phyloP scores from a whole-genome alignment of 805 yeast genomes.

The Ogataea salicorniae region DNA sequence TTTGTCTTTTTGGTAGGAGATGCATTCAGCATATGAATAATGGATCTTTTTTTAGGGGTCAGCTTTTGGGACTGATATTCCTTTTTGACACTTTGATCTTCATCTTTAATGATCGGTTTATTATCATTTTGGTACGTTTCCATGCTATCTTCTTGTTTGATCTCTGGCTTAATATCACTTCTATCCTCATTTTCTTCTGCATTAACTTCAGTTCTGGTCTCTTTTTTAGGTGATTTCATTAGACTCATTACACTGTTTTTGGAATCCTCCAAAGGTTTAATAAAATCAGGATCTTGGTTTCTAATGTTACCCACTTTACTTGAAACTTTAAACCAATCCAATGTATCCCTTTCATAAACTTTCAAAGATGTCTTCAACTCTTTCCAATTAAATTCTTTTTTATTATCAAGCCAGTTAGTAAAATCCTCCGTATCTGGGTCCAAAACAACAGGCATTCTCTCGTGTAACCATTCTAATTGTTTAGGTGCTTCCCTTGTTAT shows the following conservation, averaged over 20 bases:
- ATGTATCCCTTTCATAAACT: slow-evolving; percentile 29
- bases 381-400: slow-evolving; percentile 31
- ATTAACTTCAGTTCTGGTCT: background rate
- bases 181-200: background rate
- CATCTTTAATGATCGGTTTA: too few species aligned
- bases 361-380: slow-evolving; percentile 38
- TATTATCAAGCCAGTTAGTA: slow-evolving; percentile 57
- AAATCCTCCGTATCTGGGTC: slow-evolving; percentile 55
- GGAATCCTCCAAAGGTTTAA: slow-evolving; percentile 16
- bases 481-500: slow-evolving; percentile 68
- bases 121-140: too few species aligned
- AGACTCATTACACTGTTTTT: background rate
- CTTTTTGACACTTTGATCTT: too few species aligned
- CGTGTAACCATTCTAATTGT: slow-evolving; percentile 63
- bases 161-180: too few species aligned
- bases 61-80: too few species aligned
- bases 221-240: background rate
- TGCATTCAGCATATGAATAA: background rate
- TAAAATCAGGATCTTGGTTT: slow-evolving; percentile 40
- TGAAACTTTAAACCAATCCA: slow-evolving; percentile 53
- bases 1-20: background rate
- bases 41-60: background rate
- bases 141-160: too few species aligned
- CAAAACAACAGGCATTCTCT: slow-evolving; percentile 71
- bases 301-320: slow-evolving; percentile 59